These are phyloP conservation scores for Fusarium algeriense DNA, from an alignment of 2,329 filamentous ascomycete species.

Conservation along the genomic window DNA sequence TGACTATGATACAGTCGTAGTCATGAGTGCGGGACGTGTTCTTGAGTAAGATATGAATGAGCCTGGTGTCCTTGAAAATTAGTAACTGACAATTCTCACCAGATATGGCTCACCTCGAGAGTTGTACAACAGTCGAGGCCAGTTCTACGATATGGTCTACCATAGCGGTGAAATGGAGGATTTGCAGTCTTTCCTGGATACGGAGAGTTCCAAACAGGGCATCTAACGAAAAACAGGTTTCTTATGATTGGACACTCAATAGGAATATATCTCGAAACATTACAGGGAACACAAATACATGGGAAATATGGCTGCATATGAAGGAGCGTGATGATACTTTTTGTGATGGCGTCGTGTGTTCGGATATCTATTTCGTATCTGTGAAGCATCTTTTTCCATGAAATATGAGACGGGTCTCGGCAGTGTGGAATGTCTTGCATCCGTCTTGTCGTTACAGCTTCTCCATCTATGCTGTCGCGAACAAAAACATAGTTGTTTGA, in stretches of 20 bases:
- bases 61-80: neutral
- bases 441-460: neutral
- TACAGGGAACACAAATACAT: neutral
- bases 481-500: neutral
- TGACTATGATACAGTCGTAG: conserved; percentile 69
- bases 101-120: conserved; percentile 62
- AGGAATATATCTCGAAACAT: neutral
- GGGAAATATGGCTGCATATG: neutral
- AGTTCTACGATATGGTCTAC: conserved; percentile 67
- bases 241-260: neutral
- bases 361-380: neutral
- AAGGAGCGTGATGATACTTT: neutral
- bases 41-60: conserved; percentile 58
- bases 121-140: conserved; percentile 58
- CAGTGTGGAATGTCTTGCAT: neutral
- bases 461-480: neutral
- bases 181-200: conserved; percentile 53
- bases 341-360: too few relatives aligned
- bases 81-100: conserved; percentile 7
- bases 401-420: neutral
- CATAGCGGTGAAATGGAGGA: conserved; percentile 67
- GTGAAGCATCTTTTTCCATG: too few relatives aligned
- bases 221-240: neutral
- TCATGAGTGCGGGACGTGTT: conserved; percentile 66
- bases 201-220: neutral